Percentiles rank a stretch among this genome's conserved stretches.
These are phyloP conservation scores for Dictyostelium citrinum DNA, from an alignment of 78 protist species.

Conservation along the genomic window DNA sequence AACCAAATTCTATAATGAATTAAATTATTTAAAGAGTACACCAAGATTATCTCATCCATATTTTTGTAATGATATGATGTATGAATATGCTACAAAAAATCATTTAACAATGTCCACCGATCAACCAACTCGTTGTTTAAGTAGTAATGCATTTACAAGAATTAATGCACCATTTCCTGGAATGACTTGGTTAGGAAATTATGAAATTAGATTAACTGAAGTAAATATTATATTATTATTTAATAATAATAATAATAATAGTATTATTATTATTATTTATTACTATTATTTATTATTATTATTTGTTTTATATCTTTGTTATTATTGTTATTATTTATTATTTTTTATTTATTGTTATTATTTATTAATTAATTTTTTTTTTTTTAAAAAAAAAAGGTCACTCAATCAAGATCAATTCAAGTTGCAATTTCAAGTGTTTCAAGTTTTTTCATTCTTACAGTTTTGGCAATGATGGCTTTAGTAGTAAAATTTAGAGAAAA, in stretches of 20 bases:
- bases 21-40: not conserved
- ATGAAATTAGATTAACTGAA: not conserved
- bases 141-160: not conserved
- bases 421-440: not conserved
- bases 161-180: constrained; percentile 21
- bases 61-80: constrained; percentile 12
- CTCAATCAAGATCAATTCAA: not conserved
- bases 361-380: not conserved
- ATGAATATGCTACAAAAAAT: not conserved
- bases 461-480: not conserved
- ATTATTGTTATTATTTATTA: not conserved
- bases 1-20: not conserved
- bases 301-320: too few species aligned
- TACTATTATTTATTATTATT: too few species aligned
- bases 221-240: not conserved
- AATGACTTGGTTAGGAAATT: constrained; percentile 1
- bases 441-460: not conserved
- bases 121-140: not conserved
- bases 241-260: not conserved
- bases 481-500: not conserved
- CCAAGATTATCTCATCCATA: constrained; percentile 33
- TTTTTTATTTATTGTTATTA: not conserved
- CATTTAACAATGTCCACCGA: not conserved
- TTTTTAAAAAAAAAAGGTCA: not conserved
- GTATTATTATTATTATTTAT: too few species aligned